Percentiles rank a stretch among this genome's conserved stretches.
phyloP scores from a whole-genome alignment of 805 yeast genomes.

The Zygosaccharomyces lentus region DNA sequence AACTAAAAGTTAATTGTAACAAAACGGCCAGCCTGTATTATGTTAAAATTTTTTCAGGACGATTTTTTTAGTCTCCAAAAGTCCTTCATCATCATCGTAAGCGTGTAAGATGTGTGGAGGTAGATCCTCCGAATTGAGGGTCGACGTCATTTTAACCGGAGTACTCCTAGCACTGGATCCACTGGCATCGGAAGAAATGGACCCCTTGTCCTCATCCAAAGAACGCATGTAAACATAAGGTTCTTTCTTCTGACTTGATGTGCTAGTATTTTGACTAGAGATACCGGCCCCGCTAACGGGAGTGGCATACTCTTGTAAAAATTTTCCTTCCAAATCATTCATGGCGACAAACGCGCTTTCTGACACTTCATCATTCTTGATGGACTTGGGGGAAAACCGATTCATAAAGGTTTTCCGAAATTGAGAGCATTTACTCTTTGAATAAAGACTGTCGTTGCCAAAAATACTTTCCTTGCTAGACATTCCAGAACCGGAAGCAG shows the following conservation, averaged over 20 bases:
- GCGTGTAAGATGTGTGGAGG: slow-evolving; percentile 22
- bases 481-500: slow-evolving; percentile 39
- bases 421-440: slow-evolving; percentile 1
- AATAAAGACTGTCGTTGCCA: neutral
- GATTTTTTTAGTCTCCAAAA: slow-evolving; percentile 11
- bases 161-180: slow-evolving; percentile 7
- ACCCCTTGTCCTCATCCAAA: slow-evolving; percentile 36
- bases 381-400: neutral
- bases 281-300: slow-evolving; percentile 5
- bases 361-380: slow-evolving; percentile 9
- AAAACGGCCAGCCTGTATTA: neutral
- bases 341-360: slow-evolving; percentile 15
- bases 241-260: neutral
- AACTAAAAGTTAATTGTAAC: neutral
- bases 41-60: slow-evolving; percentile 7
- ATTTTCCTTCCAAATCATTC: slow-evolving; percentile 17
- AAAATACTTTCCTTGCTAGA: slow-evolving; percentile 1
- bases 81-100: slow-evolving; percentile 4
- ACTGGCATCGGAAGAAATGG: slow-evolving; percentile 29
- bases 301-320: slow-evolving; percentile 15
- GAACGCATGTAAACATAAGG: slow-evolving; percentile 25
- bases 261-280: neutral
- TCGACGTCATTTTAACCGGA: slow-evolving; percentile 5
- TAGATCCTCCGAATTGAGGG: slow-evolving; percentile 13
- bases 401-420: slow-evolving; percentile 5